A percentile compares a stretch with the other conserved stretches of the same genome.
phyloP scores from a whole-genome alignment of 305 asterid genomes.

The Withania somnifera region DNA sequence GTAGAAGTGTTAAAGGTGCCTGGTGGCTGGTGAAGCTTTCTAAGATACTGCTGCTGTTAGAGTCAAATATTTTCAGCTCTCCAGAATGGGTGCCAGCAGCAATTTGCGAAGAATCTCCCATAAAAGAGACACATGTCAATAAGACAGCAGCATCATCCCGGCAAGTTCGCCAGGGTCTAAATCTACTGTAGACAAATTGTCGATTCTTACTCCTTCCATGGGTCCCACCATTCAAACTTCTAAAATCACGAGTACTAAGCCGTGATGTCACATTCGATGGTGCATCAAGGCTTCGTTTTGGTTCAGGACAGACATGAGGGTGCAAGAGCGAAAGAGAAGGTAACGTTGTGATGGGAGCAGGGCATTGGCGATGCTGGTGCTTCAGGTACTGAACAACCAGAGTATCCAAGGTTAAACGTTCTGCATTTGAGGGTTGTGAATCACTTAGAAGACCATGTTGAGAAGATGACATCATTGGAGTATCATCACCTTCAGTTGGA shows the following conservation, averaged over 20 bases:
- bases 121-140: conserved; percentile 72
- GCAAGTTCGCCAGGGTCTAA: conserved; percentile 98
- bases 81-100: conserved; percentile 89
- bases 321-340: conserved; percentile 97
- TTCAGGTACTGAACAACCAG: conserved; percentile 87
- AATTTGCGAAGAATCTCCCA: conserved; percentile 76
- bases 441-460: conserved; percentile 52
- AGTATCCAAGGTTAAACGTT: conserved; percentile 80
- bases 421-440: conserved; percentile 49
- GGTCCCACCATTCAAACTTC: conserved; percentile 64
- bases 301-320: conserved; percentile 96
- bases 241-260: conserved; percentile 78
- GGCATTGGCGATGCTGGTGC: conserved; percentile 98
- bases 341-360: conserved; percentile 96
- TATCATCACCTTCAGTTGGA: conserved; percentile 48
- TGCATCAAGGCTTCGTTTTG: conserved; percentile 83
- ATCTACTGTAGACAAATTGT: conserved; percentile 86
- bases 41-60: conserved; percentile 60
- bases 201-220: conserved; percentile 93
- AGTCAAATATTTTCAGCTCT: conserved; percentile 79
- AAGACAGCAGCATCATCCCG: conserved; percentile 66
- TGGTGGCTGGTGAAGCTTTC: conserved; percentile 84
- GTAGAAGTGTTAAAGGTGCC: conserved; percentile 67
- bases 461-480: conserved; percentile 30
- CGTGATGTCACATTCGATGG: conserved; percentile 92